Conservation (phyloP, 140 eudicot species). For the Anethum foeniculum region DNA sequence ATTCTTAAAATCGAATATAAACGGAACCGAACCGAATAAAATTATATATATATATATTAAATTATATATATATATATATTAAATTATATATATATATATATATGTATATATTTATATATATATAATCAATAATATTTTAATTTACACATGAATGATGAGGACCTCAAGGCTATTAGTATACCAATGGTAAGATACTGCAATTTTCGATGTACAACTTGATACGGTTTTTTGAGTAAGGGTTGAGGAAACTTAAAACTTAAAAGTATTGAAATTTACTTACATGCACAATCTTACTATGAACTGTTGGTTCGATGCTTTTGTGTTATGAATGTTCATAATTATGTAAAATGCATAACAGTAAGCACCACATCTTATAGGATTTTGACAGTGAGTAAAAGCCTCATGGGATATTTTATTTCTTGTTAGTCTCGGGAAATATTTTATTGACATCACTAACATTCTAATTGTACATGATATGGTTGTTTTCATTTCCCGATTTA, state of each 20-base stretch:
- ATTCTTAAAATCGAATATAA: too few relatives aligned
- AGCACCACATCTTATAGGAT: neutral
- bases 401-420: neutral
- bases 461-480: too few relatives aligned
- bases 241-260: neutral
- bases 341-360: neutral
- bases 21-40: too few relatives aligned
- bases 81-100: too few relatives aligned
- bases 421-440: neutral
- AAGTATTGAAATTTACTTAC: neutral
- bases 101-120: too few relatives aligned
- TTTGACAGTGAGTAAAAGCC: neutral
- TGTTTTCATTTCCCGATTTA: neutral
- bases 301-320: neutral
- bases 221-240: neutral
- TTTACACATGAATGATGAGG: slow-evolving; percentile 84
- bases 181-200: slow-evolving; percentile 63
- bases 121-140: too few relatives aligned
- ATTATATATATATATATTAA: too few relatives aligned
- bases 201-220: neutral
- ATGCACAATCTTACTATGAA: neutral
- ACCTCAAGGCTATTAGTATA: slow-evolving; percentile 81
- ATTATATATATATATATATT: too few relatives aligned
- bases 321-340: neutral
- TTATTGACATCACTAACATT: neutral